phyloP scores from a whole-genome alignment of 2,329 filamentous ascomycete genomes.

The Paecilomyces dactylethromorphus region DNA sequence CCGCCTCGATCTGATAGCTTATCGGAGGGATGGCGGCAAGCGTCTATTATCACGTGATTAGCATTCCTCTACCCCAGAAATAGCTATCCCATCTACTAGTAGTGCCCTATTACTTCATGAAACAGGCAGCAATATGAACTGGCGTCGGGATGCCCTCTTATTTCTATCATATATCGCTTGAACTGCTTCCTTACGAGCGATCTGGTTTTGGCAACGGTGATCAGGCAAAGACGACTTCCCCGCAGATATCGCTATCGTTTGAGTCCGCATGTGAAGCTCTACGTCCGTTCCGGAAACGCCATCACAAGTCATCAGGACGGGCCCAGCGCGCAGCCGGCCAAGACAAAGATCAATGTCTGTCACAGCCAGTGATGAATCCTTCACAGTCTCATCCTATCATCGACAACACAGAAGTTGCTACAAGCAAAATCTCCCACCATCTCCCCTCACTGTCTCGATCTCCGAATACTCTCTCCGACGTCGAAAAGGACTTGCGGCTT shows the following conservation, averaged over 20 bases:
- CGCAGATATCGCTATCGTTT: slow-evolving; percentile 19
- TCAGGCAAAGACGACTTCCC: slow-evolving; percentile 4
- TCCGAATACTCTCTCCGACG: slow-evolving; percentile 9
- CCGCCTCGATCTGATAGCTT: neutral
- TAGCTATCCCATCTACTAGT: neutral
- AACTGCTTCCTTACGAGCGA: slow-evolving; percentile 44
- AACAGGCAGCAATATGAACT: slow-evolving; percentile 17
- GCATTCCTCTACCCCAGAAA: neutral
- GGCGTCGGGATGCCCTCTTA: slow-evolving; percentile 51
- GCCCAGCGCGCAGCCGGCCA: slow-evolving; percentile 3
- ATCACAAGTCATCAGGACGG: slow-evolving; percentile 9
- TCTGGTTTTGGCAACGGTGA: slow-evolving; percentile 8
- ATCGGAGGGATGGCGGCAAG: neutral
- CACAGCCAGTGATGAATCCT: neutral
- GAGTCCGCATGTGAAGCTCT: slow-evolving; percentile 32
- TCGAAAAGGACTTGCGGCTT: slow-evolving; percentile 67
- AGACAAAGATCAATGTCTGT: slow-evolving; percentile 8
- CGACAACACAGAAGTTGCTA: neutral
- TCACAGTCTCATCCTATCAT: neutral
- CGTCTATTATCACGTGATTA: neutral
- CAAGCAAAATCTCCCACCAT: slow-evolving; percentile 22
- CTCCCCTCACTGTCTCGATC: slow-evolving; percentile 35
- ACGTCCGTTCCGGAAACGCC: slow-evolving; percentile 26
- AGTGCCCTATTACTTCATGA: neutral
- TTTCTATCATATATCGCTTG: slow-evolving; percentile 58